These are phyloP conservation scores for Coemansia sp. DNA, from an alignment of 192 early-diverging fungal genomes.

Conservation along the genomic window DNA sequence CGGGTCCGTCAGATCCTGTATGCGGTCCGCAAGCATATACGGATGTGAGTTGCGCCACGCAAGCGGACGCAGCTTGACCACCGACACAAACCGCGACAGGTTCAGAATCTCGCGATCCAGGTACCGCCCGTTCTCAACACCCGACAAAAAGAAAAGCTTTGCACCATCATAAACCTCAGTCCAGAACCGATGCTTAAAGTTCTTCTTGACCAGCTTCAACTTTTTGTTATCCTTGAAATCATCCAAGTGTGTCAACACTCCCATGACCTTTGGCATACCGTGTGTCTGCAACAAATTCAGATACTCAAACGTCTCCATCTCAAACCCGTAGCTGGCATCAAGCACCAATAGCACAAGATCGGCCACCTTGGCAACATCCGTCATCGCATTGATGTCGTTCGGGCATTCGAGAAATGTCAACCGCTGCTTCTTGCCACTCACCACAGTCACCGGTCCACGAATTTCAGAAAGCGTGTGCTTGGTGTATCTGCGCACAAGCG, in stretches of 20 bases:
- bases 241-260: constrained; percentile 95
- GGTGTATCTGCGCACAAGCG: constrained; percentile 92
- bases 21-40: constrained; percentile 95
- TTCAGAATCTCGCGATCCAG: constrained; percentile 93
- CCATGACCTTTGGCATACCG: constrained; percentile 98
- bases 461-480: constrained; percentile 90
- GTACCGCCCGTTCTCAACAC: constrained; percentile 92
- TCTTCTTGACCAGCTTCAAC: constrained; percentile 85
- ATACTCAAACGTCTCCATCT: constrained; percentile 99
- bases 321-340: constrained; percentile 97
- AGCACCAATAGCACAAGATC: constrained; percentile 93
- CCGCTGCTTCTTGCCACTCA: constrained; percentile 91
- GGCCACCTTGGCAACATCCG: constrained; percentile 95
- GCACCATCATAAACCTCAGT: constrained; percentile 99
- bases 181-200: constrained; percentile 98
- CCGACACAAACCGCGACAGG: constrained; percentile 94
- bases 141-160: constrained; percentile 97
- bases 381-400: constrained; percentile 97
- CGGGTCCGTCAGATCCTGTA: constrained; percentile 96
- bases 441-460: constrained; percentile 96
- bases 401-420: constrained; percentile 97
- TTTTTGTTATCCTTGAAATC: constrained; percentile 93
- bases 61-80: constrained; percentile 96
- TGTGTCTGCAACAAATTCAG: constrained; percentile 96
- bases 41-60: constrained; percentile 97